Conservation (phyloP, 495 filamentous ascomycete genomes). For the Bryoglossum gracile region DNA sequence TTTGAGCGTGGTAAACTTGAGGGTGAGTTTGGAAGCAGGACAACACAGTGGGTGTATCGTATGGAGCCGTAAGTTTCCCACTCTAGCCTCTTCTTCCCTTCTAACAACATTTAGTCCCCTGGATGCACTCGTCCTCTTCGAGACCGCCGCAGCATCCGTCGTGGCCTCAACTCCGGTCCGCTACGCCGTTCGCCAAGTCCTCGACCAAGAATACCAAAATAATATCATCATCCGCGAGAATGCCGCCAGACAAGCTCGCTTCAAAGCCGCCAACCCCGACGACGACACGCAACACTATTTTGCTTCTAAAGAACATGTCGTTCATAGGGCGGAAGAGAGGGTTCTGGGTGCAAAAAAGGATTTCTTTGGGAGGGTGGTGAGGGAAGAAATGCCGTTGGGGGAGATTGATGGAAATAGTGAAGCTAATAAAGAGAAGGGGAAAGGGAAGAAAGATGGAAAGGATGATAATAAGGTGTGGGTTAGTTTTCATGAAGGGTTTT, state of each 20-base stretch:
- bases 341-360: constrained; percentile 58
- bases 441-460: constrained; percentile 27
- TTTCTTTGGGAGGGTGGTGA: constrained; percentile 74
- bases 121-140: constrained; percentile 59
- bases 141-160: constrained; percentile 36
- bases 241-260: constrained; percentile 48
- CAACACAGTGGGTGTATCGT: constrained; percentile 67
- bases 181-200: constrained; percentile 84
- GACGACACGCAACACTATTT: constrained; percentile 23
- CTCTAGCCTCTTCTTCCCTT: constrained; percentile 3
- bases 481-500: constrained; percentile 91
- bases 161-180: constrained; percentile 55
- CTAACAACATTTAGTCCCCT: constrained; percentile 43
- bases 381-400: constrained; percentile 25
- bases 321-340: constrained; percentile 18
- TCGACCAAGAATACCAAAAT: constrained; percentile 81
- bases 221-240: constrained; percentile 53
- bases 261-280: constrained; percentile 33
- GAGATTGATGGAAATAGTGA: constrained; percentile 33
- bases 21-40: constrained; percentile 29
- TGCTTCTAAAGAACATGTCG: constrained; percentile 37
- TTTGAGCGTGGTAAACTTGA: constrained; percentile 82
- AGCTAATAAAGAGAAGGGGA: constrained; percentile 24
- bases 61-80: constrained; percentile 78
- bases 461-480: constrained; percentile 72